phyloP scores from a whole-genome alignment of 2,329 filamentous ascomycete genomes.

The Intubia oerlemansii region DNA sequence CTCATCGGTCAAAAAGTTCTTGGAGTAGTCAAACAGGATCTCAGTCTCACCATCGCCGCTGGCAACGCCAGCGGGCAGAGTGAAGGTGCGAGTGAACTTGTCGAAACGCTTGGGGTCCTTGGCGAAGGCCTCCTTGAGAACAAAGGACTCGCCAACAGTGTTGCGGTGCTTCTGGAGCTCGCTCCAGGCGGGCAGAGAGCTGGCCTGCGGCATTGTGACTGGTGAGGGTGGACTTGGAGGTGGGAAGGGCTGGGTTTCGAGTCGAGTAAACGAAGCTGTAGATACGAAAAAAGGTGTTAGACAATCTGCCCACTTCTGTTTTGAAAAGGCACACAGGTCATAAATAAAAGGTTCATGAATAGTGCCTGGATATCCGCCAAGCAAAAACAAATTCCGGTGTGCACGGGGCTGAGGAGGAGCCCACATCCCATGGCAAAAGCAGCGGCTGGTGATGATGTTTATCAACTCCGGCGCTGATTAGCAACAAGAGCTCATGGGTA shows the following conservation, averaged over 20 bases:
- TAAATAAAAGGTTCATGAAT: no score
- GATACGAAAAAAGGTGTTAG: not conserved
- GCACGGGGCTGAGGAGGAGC: no score
- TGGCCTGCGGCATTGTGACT: constrained; percentile 54
- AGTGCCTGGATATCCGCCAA: no score
- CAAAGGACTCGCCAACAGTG: constrained; percentile 67
- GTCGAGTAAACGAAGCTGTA: not conserved
- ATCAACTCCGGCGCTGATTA: no score
- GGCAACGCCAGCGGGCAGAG: constrained; percentile 57
- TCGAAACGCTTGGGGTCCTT: constrained; percentile 73
- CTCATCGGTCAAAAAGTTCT: constrained; percentile 94
- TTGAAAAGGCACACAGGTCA: no score
- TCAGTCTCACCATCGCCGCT: constrained; percentile 33
- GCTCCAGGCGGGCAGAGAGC: constrained; percentile 69
- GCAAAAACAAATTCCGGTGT: no score
- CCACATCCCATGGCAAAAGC: no score
- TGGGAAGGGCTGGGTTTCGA: not conserved
- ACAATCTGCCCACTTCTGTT: no score
- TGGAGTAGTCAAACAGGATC: constrained; percentile 95
- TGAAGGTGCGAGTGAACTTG: constrained; percentile 75
- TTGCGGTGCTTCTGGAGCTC: constrained; percentile 82
- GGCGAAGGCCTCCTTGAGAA: constrained; percentile 82
- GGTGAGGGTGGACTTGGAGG: not conserved
- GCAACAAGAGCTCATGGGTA: no score
- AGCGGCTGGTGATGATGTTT: no score